phyloP scores from a whole-genome alignment of 179 eudicot species.

The Spergularia azorica region DNA sequence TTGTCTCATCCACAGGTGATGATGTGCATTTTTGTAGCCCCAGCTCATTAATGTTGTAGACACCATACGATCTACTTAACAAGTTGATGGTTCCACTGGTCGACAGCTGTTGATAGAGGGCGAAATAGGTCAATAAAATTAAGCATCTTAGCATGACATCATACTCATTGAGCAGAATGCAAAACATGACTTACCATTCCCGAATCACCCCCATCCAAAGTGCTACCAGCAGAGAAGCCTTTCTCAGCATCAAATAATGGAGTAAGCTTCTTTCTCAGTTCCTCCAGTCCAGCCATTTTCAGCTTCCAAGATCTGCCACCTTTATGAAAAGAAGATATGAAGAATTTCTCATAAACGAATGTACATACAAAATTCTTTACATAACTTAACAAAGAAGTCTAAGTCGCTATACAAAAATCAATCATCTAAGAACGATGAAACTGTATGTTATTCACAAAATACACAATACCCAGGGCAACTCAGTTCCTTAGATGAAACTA shows the following conservation, averaged over 20 bases:
- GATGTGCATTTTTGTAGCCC: slow-evolving; percentile 87
- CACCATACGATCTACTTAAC: slow-evolving; percentile 92
- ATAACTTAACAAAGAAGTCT: too few species aligned
- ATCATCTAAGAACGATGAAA: too few species aligned
- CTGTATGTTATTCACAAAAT: too few species aligned
- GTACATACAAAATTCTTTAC: too few species aligned
- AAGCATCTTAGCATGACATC: slow-evolving; percentile 1
- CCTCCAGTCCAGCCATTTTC: slow-evolving; percentile 72
- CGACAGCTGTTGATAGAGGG: slow-evolving; percentile 46
- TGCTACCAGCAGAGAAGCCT: slow-evolving; percentile 63
- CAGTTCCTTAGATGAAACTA: too few species aligned
- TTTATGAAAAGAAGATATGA: background rate
- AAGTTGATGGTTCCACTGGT: slow-evolving; percentile 83
- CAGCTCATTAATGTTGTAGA: slow-evolving; percentile 84
- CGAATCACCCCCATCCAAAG: slow-evolving; percentile 34
- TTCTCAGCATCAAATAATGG: slow-evolving; percentile 93
- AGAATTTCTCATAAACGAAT: background rate
- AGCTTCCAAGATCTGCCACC: slow-evolving; percentile 5
- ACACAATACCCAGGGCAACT: too few species aligned
- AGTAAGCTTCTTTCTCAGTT: slow-evolving; percentile 82
- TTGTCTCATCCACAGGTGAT: slow-evolving; percentile 54
- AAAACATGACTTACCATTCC: slow-evolving; percentile 67
- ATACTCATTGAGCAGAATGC: slow-evolving; percentile 35
- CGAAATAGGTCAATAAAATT: background rate
- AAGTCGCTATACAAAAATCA: too few species aligned